Evolutionary conservation across 257 asterid genomes (phyloP).

Genomic region (Solanum gracilifrons): DNA sequence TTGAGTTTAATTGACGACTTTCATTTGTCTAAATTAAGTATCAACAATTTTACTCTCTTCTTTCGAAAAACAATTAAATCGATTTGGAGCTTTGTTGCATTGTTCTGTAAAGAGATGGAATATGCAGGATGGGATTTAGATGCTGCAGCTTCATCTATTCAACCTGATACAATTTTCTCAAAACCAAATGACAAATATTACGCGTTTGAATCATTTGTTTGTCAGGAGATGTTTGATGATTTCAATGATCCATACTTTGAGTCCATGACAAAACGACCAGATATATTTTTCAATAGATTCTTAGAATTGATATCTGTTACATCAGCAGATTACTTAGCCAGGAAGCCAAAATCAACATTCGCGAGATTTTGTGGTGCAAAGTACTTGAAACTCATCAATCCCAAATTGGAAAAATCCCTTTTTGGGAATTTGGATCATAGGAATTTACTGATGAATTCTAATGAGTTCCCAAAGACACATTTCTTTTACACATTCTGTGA

Average conservation of each 20-base stretch:
- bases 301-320: conserved; percentile 31
- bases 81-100: conserved; percentile 23
- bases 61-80: conserved; percentile 36
- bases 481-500: conserved; percentile 48
- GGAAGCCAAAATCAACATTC: conserved; percentile 62
- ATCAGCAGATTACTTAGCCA: conserved; percentile 37
- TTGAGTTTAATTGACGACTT: conserved; percentile 14
- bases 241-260: conserved; percentile 33
- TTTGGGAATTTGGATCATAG: conserved; percentile 44
- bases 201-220: conserved; percentile 62
- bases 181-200: conserved; percentile 33
- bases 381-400: conserved; percentile 39
- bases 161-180: conserved; percentile 40
- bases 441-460: conserved; percentile 31
- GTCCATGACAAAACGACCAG: not conserved
- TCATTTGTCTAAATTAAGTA: conserved; percentile 24
- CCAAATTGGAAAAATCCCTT: conserved; percentile 48
- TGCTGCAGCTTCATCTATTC: conserved; percentile 41
- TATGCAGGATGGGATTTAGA: conserved; percentile 65
- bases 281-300: conserved; percentile 27
- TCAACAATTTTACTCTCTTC: conserved; percentile 32
- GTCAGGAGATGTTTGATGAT: conserved; percentile 58
- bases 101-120: conserved; percentile 47
- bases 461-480: conserved; percentile 39
- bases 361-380: conserved; percentile 44